Percentiles rank a stretch among this genome's conserved stretches.
phyloP scores from a whole-genome alignment of 352 stramenopile genomes.

The Elongisporangium senticosum region DNA sequence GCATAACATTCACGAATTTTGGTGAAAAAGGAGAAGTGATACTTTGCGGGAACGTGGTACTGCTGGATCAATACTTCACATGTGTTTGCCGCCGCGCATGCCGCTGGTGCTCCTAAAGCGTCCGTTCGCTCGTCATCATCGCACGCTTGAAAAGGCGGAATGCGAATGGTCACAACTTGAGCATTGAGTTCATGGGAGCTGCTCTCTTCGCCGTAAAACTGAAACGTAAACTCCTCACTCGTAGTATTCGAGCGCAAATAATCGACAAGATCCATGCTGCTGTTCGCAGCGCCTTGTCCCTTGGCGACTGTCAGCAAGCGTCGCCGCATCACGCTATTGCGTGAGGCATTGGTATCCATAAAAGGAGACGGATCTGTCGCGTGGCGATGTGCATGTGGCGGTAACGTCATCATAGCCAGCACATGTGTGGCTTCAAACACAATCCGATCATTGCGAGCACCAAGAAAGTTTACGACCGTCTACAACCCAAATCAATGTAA shows the following conservation, averaged over 20 bases:
- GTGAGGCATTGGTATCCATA: constrained; percentile 28
- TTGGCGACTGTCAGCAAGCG: constrained; percentile 51
- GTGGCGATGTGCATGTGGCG: constrained; percentile 62
- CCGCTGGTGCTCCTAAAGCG: constrained; percentile 3
- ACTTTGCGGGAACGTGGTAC: constrained; percentile 42
- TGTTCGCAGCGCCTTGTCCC: constrained; percentile 33
- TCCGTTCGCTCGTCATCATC: constrained; percentile 22
- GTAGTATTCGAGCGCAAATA: constrained; percentile 24
- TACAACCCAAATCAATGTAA: neutral
- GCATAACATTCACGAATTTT: constrained; percentile 48
- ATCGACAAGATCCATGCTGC: constrained; percentile 60
- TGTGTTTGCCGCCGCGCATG: constrained; percentile 29
- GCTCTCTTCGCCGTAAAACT: constrained; percentile 57
- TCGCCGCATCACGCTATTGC: constrained; percentile 40
- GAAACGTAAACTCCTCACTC: constrained; percentile 24
- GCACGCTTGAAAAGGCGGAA: constrained; percentile 12
- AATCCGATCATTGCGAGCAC: constrained; percentile 61
- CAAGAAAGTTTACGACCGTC: constrained; percentile 39
- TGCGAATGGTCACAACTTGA: constrained; percentile 32
- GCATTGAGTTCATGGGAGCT: constrained; percentile 11
- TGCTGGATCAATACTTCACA: constrained; percentile 54
- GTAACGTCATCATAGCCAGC: constrained; percentile 64
- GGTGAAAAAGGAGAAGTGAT: constrained; percentile 73
- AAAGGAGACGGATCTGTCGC: constrained; percentile 46
- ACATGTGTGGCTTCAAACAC: constrained; percentile 67